A percentile compares a stretch with the other conserved stretches of the same genome.
Conservation (phyloP, 805 yeast species). For the Pichia californica region DNA sequence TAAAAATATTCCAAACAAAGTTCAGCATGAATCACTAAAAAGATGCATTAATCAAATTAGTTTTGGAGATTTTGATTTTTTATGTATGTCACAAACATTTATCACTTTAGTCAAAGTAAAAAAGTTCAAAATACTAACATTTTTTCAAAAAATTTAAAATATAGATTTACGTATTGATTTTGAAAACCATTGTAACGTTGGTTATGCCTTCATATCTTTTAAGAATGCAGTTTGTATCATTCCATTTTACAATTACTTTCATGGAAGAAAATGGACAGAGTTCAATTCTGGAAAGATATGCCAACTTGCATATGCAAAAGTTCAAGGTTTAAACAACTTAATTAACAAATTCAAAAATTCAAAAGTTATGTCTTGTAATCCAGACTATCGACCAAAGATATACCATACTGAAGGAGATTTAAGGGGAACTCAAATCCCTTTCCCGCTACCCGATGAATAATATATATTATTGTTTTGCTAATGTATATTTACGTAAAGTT, state of each 20-base stretch:
- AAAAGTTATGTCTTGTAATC: constrained; percentile 40
- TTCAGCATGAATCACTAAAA: constrained; percentile 39
- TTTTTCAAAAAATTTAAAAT: not conserved
- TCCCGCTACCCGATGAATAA: constrained; percentile 31
- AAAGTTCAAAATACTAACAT: constrained; percentile 6
- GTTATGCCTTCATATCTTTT: constrained; percentile 49
- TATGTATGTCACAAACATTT: constrained; percentile 28
- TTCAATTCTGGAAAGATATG: constrained; percentile 45
- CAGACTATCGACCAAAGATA: constrained; percentile 42
- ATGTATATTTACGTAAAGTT: too few relatives aligned
- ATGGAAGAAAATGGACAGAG: constrained; percentile 42
- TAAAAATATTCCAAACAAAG: constrained; percentile 48
- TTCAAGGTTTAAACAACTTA: constrained; percentile 41
- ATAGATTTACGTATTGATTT: constrained; percentile 45
- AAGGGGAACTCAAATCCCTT: constrained; percentile 37
- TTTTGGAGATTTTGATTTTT: constrained; percentile 31
- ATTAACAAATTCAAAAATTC: constrained; percentile 45
- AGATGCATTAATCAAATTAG: constrained; percentile 41
- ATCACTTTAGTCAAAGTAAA: not conserved
- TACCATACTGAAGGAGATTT: constrained; percentile 38
- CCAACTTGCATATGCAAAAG: constrained; percentile 45
- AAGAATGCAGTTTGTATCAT: constrained; percentile 38
- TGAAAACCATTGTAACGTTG: constrained; percentile 46
- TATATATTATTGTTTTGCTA: too few relatives aligned
- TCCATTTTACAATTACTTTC: constrained; percentile 37